Conservation (phyloP, 2,329 filamentous ascomycete species). For the Ophiostoma tasmaniense region DNA sequence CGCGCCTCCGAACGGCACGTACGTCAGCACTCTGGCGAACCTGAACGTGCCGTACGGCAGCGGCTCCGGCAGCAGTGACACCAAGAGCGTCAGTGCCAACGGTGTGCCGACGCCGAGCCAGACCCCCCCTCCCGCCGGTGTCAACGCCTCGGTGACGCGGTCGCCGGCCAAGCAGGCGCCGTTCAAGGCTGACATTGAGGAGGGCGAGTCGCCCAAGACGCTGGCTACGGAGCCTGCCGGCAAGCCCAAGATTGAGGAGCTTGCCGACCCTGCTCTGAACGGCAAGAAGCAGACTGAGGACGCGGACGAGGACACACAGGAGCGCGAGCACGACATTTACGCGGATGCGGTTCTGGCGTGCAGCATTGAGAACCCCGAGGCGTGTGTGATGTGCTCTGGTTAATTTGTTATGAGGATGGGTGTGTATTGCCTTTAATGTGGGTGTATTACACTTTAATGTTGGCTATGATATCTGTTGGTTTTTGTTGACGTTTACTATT, state of each 20-base stretch:
- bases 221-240: constrained; percentile 62
- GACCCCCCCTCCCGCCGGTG: constrained; percentile 45
- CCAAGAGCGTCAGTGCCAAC: constrained; percentile 37
- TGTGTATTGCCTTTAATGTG: neutral
- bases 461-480: neutral
- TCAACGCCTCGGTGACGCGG: constrained; percentile 37
- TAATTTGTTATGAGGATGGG: constrained; percentile 34
- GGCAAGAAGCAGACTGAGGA: constrained; percentile 65
- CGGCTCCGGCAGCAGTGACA: constrained; percentile 38
- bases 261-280: constrained; percentile 46
- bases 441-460: neutral
- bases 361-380: constrained; percentile 95
- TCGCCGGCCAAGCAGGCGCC: constrained; percentile 54
- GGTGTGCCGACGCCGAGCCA: constrained; percentile 61
- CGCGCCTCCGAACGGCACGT: constrained; percentile 47
- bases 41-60: constrained; percentile 55
- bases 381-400: constrained; percentile 95
- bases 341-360: constrained; percentile 85
- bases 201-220: constrained; percentile 71
- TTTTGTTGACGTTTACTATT: neutral
- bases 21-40: constrained; percentile 33
- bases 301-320: constrained; percentile 58
- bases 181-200: constrained; percentile 69
- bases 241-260: constrained; percentile 55
- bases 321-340: constrained; percentile 86